A percentile compares a stretch with the other conserved stretches of the same genome.
These are phyloP conservation scores for Pythium aristosporum DNA, from an alignment of 352 stramenopile species.

Conservation along the genomic window DNA sequence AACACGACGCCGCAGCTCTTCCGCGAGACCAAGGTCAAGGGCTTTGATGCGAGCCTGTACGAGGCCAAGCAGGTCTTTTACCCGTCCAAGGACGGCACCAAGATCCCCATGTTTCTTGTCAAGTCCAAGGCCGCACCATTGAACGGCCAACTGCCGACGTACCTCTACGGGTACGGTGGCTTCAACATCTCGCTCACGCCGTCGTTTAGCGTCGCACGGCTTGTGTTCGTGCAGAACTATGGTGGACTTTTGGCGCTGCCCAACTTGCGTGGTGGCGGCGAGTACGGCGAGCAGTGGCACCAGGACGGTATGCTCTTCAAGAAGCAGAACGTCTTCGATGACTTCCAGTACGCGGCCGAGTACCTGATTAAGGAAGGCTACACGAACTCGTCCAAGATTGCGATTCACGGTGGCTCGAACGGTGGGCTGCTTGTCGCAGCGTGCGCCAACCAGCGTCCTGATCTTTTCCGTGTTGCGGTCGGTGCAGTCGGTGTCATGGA, in stretches of 20 bases:
- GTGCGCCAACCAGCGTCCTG: conserved; percentile 84
- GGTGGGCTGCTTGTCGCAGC: conserved; percentile 94
- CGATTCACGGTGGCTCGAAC: conserved; percentile 91
- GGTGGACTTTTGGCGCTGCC: conserved; percentile 91
- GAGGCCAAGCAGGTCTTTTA: conserved; percentile 88
- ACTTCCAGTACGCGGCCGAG: conserved; percentile 94
- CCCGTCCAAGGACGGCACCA: conserved; percentile 91
- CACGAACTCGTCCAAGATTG: conserved; percentile 89
- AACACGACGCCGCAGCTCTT: conserved; percentile 48
- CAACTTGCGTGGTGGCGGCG: conserved; percentile 93
- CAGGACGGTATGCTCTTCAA: conserved; percentile 93
- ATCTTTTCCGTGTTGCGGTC: conserved; percentile 92
- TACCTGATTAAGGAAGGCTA: conserved; percentile 90
- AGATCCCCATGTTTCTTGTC: conserved; percentile 96
- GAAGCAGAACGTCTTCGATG: conserved; percentile 94
- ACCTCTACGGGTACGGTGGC: conserved; percentile 94
- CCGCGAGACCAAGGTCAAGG: conserved; percentile 79
- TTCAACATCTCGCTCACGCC: conserved; percentile 95
- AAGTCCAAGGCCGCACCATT: conserved; percentile 72
- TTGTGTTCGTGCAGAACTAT: conserved; percentile 91
- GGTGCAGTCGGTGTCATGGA: conserved; percentile 94
- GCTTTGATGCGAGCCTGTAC: conserved; percentile 77
- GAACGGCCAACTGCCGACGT: conserved; percentile 87
- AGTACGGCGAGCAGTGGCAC: conserved; percentile 92
- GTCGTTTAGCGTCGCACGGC: conserved; percentile 82